A percentile compares a stretch with the other conserved stretches of the same genome.
These are phyloP conservation scores for Quercus ilex DNA, from an alignment of 306 rosid genomes.

Conservation along the genomic window DNA sequence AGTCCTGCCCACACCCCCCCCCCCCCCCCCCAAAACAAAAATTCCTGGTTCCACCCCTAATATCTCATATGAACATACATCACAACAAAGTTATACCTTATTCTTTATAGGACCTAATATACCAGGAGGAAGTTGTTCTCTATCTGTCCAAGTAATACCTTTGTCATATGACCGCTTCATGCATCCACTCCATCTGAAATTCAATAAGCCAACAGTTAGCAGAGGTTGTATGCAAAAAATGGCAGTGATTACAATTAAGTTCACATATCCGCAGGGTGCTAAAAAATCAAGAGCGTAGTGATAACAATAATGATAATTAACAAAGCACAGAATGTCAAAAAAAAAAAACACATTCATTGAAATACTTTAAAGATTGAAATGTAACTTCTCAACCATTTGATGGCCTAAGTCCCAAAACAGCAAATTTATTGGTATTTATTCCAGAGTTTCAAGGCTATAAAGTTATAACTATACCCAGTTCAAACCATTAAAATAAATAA, in stretches of 20 bases:
- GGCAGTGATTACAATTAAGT: background rate
- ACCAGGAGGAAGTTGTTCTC: constrained; percentile 98
- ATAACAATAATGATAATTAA: background rate
- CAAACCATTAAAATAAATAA: background rate
- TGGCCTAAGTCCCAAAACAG: background rate
- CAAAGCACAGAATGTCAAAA: background rate
- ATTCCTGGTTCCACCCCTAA: too few species aligned
- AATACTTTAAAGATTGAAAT: background rate
- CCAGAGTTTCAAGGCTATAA: background rate
- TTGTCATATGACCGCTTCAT: constrained; percentile 79
- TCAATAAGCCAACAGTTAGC: constrained; percentile 10
- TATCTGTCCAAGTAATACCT: constrained; percentile 70
- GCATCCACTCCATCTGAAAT: constrained; percentile 88
- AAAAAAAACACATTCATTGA: background rate
- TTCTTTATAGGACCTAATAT: constrained; percentile 96
- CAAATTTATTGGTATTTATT: background rate
- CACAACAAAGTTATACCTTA: constrained; percentile 52
- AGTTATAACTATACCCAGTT: background rate
- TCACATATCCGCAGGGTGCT: background rate
- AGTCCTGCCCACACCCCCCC: too few species aligned
- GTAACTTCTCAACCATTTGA: background rate
- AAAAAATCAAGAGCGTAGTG: background rate
- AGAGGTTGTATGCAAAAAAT: background rate
- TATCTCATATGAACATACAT: background rate
- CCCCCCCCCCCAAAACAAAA: too few species aligned